Evolutionary conservation across 306 rosid genomes (phyloP), one percentile per base, ranked within the genome.

Genomic region (Cotoneaster glaucophyllus): DNA sequence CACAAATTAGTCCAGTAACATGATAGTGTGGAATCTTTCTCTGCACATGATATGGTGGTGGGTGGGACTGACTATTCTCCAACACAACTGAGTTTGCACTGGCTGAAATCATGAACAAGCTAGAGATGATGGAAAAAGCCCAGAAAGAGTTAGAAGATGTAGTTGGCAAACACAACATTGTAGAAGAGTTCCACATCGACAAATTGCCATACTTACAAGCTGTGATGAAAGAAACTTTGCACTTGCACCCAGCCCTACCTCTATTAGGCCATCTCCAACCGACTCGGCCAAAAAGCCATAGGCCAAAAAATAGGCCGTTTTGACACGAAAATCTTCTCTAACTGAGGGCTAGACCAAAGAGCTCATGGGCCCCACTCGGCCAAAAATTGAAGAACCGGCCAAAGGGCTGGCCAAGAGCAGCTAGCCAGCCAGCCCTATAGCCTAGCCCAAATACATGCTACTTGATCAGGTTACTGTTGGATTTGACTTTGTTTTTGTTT

Each of bases 11-110:
- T 62, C 4, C n/a, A 14, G 17, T 62, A 62, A 62, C 39, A 57
- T 7, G 10, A 25, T 24, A 14, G 5, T 59, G 8, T 59, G 34
- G 8, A 3, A 54, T 72, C 67, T 34, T 34, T 28, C 10, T 61
- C 4, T 70, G 11, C 6, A 56, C 84, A 90, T 90, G 97, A 93
- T 19, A 90, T 89, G 90, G 86, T 93, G 10, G 75, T 83, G 0
- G 97, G 90, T 0, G 96, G 96, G 68, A 79, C 77, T 1, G 92
- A 91, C 73, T 91, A 96, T 54, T 79, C 96, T 75, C 93, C 11
- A 91, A 89, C 71, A 78, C 88, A 41, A 69, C 86, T 0, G 94
- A 93, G 70, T 93, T 87, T 67, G 90, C 91, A 0, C 69, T 91
- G 67, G 89, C 93, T 1, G 94, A 90, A 69, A 78, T 93, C 3